Conservation (phyloP, 2,329 filamentous ascomycete genomes). For the Trichoderma pleuroti region DNA sequence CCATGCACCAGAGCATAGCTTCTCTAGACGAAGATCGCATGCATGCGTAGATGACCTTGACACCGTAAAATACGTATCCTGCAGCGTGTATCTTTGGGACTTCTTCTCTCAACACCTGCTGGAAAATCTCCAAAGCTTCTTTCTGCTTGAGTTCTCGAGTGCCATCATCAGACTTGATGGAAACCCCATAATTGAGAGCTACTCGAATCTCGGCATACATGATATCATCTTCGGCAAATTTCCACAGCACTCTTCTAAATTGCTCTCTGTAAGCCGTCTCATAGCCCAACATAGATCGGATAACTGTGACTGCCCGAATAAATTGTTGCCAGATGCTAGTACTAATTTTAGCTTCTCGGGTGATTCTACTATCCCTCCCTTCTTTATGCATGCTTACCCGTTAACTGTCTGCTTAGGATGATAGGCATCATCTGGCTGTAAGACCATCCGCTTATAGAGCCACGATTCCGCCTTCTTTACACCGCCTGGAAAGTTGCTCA, state of each 20-base stretch:
- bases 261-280: slow-evolving; percentile 4
- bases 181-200: background rate
- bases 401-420: slow-evolving; percentile 6
- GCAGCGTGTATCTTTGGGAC: slow-evolving; percentile 71
- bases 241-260: background rate
- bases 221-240: slow-evolving; percentile 7
- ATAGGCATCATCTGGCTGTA: slow-evolving; percentile 4
- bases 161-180: slow-evolving; percentile 5
- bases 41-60: slow-evolving; percentile 80
- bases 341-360: background rate
- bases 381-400: background rate
- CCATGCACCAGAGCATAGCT: slow-evolving; percentile 55
- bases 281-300: slow-evolving; percentile 3
- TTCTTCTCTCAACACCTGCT: slow-evolving; percentile 69
- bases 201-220: slow-evolving; percentile 13
- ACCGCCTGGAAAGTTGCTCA: background rate
- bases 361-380: background rate
- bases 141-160: background rate
- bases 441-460: slow-evolving; percentile 3
- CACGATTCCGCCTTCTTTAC: background rate
- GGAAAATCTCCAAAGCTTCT: background rate
- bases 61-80: slow-evolving; percentile 76
- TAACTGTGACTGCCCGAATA: slow-evolving; percentile 1
- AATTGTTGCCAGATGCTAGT: slow-evolving; percentile 9
- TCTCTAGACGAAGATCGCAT: slow-evolving; percentile 46